phyloP scores from a whole-genome alignment of 768 basidiomycete genomes.

The Tephrocybe rancida region DNA sequence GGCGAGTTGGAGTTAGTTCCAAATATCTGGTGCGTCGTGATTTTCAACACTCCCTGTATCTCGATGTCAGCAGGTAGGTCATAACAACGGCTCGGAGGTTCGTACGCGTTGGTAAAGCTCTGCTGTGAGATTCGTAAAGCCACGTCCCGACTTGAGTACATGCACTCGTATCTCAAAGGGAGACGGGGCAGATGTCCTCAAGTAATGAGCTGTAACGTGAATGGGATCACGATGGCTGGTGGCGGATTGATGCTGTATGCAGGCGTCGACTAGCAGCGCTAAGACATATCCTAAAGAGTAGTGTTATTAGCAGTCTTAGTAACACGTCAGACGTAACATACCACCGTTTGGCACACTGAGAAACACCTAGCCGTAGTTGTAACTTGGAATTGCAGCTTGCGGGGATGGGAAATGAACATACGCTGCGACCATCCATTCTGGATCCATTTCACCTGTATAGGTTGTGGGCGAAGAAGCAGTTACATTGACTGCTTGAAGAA shows the following conservation, averaged over 20 bases:
- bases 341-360: slow-evolving; percentile 59
- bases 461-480: slow-evolving; percentile 15
- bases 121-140: slow-evolving; percentile 60
- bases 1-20: slow-evolving; percentile 41
- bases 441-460: slow-evolving; percentile 43
- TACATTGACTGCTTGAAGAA: slow-evolving; percentile 35
- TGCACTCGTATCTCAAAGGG: slow-evolving; percentile 51
- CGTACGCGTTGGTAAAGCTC: slow-evolving; percentile 60
- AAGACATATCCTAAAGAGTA: slow-evolving; percentile 55
- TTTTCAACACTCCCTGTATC: slow-evolving; percentile 43
- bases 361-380: slow-evolving; percentile 1
- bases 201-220: slow-evolving; percentile 62
- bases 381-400: slow-evolving; percentile 6
- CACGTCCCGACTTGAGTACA: slow-evolving; percentile 48
- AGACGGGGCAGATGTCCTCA: slow-evolving; percentile 42
- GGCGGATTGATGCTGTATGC: slow-evolving; percentile 48
- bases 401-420: slow-evolving; percentile 26
- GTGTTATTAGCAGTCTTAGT: background rate
- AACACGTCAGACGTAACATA: slow-evolving; percentile 18
- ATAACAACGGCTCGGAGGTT: background rate
- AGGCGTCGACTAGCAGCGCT: slow-evolving; percentile 55
- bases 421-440: slow-evolving; percentile 48
- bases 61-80: background rate
- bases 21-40: slow-evolving; percentile 60
- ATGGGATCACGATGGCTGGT: slow-evolving; percentile 53